These are phyloP conservation scores for Diacronema lutheri DNA, from an alignment of 78 protist genomes.

Conservation along the genomic window DNA sequence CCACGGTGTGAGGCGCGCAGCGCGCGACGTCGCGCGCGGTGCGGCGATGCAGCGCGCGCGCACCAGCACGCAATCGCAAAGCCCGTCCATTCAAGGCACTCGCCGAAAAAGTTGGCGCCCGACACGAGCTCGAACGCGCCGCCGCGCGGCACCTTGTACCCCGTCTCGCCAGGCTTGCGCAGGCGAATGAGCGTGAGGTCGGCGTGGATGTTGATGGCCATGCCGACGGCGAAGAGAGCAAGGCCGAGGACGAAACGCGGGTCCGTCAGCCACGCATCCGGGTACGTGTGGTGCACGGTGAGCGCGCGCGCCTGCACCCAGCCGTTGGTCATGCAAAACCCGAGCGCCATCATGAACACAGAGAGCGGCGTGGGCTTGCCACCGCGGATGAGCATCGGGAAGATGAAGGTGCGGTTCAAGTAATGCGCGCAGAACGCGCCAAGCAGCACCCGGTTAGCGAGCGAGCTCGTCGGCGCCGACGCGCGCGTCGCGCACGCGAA, in stretches of 20 bases:
- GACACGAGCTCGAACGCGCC: slow-evolving; percentile 64
- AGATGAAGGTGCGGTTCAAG: not conserved
- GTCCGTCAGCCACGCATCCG: not conserved
- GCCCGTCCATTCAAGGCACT: slow-evolving; percentile 69
- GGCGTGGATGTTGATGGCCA: not conserved
- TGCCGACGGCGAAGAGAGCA: not conserved
- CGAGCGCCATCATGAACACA: not conserved
- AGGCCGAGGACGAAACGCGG: not conserved
- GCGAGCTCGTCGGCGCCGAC: not conserved
- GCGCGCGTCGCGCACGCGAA: too few relatives aligned
- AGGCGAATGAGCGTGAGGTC: not conserved
- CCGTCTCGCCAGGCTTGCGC: slow-evolving; percentile 10
- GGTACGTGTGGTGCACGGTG: not conserved
- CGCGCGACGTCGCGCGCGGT: too few relatives aligned
- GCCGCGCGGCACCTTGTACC: slow-evolving; percentile 46
- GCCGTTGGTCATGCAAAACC: not conserved
- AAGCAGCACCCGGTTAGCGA: not conserved
- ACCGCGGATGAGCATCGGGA: not conserved
- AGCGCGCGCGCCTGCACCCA: not conserved
- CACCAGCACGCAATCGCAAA: slow-evolving; percentile 45
- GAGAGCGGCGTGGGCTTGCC: not conserved
- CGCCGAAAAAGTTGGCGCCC: slow-evolving; percentile 68
- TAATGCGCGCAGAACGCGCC: not conserved
- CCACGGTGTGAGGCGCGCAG: too few relatives aligned
- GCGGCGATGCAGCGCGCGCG: not conserved